Base-by-base conservation (phyloP, 2,329 filamentous ascomycete species). In the Daldinia sp. region DNA sequence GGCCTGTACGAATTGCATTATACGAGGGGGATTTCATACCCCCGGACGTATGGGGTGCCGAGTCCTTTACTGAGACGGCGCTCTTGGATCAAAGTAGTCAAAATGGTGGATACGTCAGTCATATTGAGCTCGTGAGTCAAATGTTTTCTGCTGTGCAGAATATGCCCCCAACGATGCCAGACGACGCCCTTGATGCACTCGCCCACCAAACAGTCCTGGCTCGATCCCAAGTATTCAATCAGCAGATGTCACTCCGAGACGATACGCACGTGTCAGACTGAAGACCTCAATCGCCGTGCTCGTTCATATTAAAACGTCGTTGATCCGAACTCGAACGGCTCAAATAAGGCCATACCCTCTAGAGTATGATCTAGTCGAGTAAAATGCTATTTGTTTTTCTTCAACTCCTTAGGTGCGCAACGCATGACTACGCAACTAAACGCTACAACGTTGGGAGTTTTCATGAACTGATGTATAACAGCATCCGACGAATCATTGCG, bases 1-100 rank as follows among this genome's bases (percentile, higher is more conserved):
- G 85, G 85, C 85, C 85, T 0, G 77, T 87, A 53, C 80, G 83
- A 8, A 85, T 88, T 48, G 85, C 84, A 3, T 74, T 87, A n/a
- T 84, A 83, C 73, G 84, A 87, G 27, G 80, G 82, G 17, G 74
- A 76, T 51, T 76, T 79, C 15, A 85, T 88, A 21, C 85, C 85
- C 0, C 73, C 83, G 1, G 83, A 86, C 4, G 75, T 87, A 11
- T 87, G 85, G 85, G 85, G 85, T 27, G 78, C 79, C 4, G 81
- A 84, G 67, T 82, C 81, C 75, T 78, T 79, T 6, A 77, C 76
- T 15, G 80, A 82, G 64, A 79, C 75, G 68, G 76, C 72, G 65
- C 77, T 72, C 61, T 71, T 74, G 13, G 72, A 74, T 5, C 71
- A 75, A 47, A 69, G 71, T 30, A 73, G 62, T 58, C 69, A 68